phyloP scores from a whole-genome alignment of 2,329 filamentous ascomycete genomes.

The Fusarium domesticum region DNA sequence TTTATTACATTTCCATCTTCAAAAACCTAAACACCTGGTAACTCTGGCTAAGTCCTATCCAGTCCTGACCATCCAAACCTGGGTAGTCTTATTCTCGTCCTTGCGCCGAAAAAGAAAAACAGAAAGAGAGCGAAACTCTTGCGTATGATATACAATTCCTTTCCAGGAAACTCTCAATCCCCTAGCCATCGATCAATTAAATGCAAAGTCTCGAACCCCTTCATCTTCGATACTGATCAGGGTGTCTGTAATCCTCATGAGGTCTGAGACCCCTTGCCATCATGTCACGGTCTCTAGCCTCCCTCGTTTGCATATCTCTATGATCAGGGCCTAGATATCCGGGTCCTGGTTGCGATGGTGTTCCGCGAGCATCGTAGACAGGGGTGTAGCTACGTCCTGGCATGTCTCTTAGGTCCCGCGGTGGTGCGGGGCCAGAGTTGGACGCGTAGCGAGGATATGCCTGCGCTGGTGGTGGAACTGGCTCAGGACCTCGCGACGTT shows the following conservation, averaged over 20 bases:
- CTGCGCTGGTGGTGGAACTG: conserved; percentile 38
- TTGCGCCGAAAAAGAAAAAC: not conserved
- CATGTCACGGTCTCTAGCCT: conserved; percentile 34
- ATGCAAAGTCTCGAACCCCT: not conserved
- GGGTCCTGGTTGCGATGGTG: conserved; percentile 37
- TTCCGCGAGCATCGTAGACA: conserved; percentile 42
- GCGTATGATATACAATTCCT: not conserved
- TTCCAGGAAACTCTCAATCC: not conserved
- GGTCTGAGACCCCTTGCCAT: conserved; percentile 43
- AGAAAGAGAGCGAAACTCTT: not conserved
- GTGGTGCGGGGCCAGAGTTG: conserved; percentile 41
- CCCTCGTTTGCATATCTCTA: conserved; percentile 37
- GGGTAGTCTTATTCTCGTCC: not conserved
- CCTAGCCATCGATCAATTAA: not conserved
- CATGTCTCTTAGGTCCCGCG: conserved; percentile 42
- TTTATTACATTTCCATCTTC: too few relatives aligned
- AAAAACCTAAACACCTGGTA: not conserved
- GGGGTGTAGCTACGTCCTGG: conserved; percentile 47
- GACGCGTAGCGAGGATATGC: conserved; percentile 44
- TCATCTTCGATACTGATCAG: conserved; percentile 46
- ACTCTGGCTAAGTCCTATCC: not conserved
- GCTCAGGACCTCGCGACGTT: conserved; percentile 41
- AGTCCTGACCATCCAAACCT: not conserved
- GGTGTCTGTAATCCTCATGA: conserved; percentile 45
- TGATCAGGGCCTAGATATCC: conserved; percentile 35